phyloP scores from a whole-genome alignment of 805 yeast genomes.

The Pichia nanzhaoensis region DNA sequence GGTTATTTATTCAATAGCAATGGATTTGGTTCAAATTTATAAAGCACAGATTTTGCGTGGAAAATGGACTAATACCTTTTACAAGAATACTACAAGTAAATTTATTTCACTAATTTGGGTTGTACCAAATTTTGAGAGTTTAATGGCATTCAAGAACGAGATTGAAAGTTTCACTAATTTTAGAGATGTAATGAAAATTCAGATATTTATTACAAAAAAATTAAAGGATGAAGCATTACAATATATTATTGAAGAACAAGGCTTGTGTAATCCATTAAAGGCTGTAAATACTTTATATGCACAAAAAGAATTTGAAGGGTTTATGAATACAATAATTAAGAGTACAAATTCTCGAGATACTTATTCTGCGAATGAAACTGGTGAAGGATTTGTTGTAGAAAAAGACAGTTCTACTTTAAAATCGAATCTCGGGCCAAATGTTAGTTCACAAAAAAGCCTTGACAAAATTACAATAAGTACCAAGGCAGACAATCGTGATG shows the following conservation, averaged over 20 bases:
- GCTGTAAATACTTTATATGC: not conserved
- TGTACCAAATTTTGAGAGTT: constrained; percentile 27
- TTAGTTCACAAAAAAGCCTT: not conserved
- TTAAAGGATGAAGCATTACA: constrained; percentile 19
- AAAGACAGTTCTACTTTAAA: too few relatives aligned
- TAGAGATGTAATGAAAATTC: constrained; percentile 22
- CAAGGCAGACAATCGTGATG: too few relatives aligned
- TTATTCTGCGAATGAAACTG: too few relatives aligned
- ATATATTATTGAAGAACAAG: not conserved
- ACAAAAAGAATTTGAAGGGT: constrained; percentile 1
- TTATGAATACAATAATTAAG: constrained; percentile 1
- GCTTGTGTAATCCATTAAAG: constrained; percentile 4
- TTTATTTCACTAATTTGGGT: constrained; percentile 27
- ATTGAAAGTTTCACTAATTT: constrained; percentile 21
- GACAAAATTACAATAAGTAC: too few relatives aligned
- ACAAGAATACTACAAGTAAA: constrained; percentile 7
- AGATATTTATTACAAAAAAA: constrained; percentile 25
- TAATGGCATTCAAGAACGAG: constrained; percentile 26
- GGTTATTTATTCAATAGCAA: constrained; percentile 43
- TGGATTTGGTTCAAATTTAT: constrained; percentile 31
- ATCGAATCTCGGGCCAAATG: too few relatives aligned
- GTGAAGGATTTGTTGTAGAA: too few relatives aligned
- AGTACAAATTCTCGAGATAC: not conserved
- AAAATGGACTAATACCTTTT: constrained; percentile 10
- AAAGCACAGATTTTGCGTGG: constrained; percentile 26